Conservation (phyloP, 2,329 filamentous ascomycete genomes). For the Rhynchosporium agropyri region DNA sequence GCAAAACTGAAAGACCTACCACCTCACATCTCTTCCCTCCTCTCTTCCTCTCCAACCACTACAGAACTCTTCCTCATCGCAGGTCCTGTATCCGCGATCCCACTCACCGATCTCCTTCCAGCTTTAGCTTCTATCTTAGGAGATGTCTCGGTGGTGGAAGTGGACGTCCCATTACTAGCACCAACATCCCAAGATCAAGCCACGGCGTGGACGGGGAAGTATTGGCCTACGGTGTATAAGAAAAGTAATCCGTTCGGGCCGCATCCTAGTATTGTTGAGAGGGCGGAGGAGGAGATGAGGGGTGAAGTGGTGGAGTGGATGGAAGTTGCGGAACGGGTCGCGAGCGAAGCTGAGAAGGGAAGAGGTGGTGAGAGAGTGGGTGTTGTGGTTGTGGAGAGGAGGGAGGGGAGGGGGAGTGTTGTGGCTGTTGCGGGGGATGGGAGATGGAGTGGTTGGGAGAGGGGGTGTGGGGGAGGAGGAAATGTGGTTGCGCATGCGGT, state of each 20-base stretch:
- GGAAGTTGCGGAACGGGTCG: conserved; percentile 66
- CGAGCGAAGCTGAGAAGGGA: conserved; percentile 53
- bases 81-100: conserved; percentile 53
- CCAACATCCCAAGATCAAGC: conserved; percentile 78
- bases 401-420: conserved; percentile 44
- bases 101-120: conserved; percentile 54
- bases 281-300: conserved; percentile 69
- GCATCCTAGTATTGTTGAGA: conserved; percentile 73
- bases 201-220: conserved; percentile 71
- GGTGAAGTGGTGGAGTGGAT: conserved; percentile 67
- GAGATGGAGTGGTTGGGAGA: conserved; percentile 62
- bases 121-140: conserved; percentile 53
- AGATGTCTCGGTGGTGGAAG: conserved; percentile 46
- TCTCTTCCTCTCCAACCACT: neutral
- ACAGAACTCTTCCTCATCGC: conserved; percentile 50
- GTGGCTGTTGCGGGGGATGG: conserved; percentile 78
- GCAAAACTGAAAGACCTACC: conserved; percentile 72
- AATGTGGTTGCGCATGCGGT: conserved; percentile 81
- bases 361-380: conserved; percentile 66
- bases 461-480: conserved; percentile 50
- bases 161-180: conserved; percentile 71
- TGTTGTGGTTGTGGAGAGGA: conserved; percentile 70
- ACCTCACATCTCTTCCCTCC: conserved; percentile 37
- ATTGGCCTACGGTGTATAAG: conserved; percentile 85
- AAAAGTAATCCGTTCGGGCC: conserved; percentile 87